Evolutionary conservation across 371 early-diverging fungal genomes (phyloP), one percentile per base, ranked within the genome.

Genomic region (Zychaea mexicana): DNA sequence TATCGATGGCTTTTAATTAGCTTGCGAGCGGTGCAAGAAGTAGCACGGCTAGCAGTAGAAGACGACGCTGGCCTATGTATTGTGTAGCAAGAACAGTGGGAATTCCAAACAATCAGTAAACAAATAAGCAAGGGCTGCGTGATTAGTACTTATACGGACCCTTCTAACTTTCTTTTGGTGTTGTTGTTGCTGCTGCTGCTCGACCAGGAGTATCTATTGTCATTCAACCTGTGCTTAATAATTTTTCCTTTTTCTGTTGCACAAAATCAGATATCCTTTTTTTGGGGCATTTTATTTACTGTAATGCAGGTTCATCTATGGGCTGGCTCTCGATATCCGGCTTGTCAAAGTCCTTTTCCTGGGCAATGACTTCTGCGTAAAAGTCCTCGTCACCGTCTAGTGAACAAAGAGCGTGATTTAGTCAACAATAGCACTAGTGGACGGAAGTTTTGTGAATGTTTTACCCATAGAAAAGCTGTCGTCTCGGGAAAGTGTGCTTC

Each of bases 381-480:
- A 49, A 24, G 19, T 19, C 49, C 10, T 49, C 49, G n/a, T 49
- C 49, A 9, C 49, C 49, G 3, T 49, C 49, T 49, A 22, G 13
- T 33, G 5, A 45, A 36, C 7, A 36, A 36, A 36, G 15, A 36
- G 15, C 38, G n/a, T n/a, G n/a, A 36, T 36, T 36, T 36, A 15
- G 7, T 15, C 7, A 36, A 36, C 38, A 36, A 36, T 36, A 7
- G 31, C 24, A n/a, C n/a, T n/a, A n/a, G n/a, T n/a, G n/a, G n/a
- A n/a, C n/a, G n/a, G n/a, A n/a, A n/a, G n/a, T n/a, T n/a, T n/a
- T n/a, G n/a, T n/a, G n/a, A n/a, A n/a, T n/a, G n/a, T n/a, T 31
- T 33, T 53, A 58, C 59, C 59, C 13, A 33, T 58, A 3, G 45
- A 27, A 27, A 58, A 58, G 2, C 59, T 58, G 3, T 42, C 59